Evolutionary conservation across 441 rosid species (phyloP), one percentile per base, ranked within the genome.

Genomic region (Biscutella laevigata): DNA sequence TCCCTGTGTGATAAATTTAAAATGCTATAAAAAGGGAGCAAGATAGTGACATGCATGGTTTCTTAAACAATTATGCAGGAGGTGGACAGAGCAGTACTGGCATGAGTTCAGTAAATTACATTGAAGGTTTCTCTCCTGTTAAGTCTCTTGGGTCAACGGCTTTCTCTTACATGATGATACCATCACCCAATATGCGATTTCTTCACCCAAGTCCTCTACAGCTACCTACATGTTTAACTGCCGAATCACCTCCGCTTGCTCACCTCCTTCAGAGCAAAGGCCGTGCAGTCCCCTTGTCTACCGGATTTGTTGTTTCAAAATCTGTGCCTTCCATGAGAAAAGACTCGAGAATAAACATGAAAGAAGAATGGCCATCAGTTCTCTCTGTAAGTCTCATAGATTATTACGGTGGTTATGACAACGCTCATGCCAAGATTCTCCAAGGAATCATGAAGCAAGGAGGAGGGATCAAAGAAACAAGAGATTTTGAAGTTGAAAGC

Each of bases 261-360:
- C 99, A 94, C 73, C 97, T 94, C 70, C 95, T 94, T 54, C 99
- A 94, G 45, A 94, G 99, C 70, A 87, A 87, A 81, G 99, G 99
- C 17, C 72, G 72, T 45, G 94, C 95, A 25, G 79, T 86, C 55
- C 89, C 96, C 24, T 81, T 94, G 34, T 85, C 95, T 32, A 89
- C 92, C 0, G 99, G 88, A 36, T 94, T 94, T 64, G 91, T 89
- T 46, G 90, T 81, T 68, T 87, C 99, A 21, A 94, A 82, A 77
- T 87, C 97, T 42, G 91, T 89, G 45, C 94, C 96, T 42, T 79
- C 94, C 19, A 75, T 83, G 91, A 80, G 91, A 71, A 94, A 75
- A 67, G 99, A 94, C 67, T 54, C 67, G 13, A 79, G 73, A 43
- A 79, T 78, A 72, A 75, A 76, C 71, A 44, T 73, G 62, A 77